Conservation (phyloP, 805 yeast species). For the Pichia membranifaciens region DNA sequence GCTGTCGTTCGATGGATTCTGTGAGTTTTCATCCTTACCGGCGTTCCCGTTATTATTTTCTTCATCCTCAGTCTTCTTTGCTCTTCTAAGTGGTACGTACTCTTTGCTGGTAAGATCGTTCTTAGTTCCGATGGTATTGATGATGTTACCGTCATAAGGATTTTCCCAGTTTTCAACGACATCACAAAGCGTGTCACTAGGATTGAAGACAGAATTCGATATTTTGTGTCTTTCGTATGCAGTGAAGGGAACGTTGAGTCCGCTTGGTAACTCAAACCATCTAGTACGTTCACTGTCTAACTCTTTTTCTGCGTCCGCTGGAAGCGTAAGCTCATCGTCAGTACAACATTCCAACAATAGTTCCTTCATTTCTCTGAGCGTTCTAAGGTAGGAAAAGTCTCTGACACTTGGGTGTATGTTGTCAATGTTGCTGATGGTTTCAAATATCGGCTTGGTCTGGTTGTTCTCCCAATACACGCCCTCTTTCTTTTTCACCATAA, state of each 20-base stretch:
- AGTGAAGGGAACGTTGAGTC: conserved; percentile 57
- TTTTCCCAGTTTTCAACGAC: conserved; percentile 30
- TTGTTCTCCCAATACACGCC: conserved; percentile 25
- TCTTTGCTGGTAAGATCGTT: conserved; percentile 43
- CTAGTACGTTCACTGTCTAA: conserved; percentile 30
- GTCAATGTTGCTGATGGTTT: conserved; percentile 17
- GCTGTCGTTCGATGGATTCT: background rate
- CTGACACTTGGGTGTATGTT: conserved; percentile 44
- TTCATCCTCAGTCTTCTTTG: conserved; percentile 36
- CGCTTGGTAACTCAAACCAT: conserved; percentile 71
- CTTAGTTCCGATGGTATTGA: conserved; percentile 22
- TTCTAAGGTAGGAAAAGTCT: conserved; percentile 48
- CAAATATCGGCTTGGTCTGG: conserved; percentile 23
- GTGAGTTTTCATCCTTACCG: background rate
- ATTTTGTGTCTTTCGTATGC: conserved; percentile 51
- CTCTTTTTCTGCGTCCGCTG: conserved; percentile 26
- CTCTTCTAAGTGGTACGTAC: conserved; percentile 68
- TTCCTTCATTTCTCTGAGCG: conserved; percentile 73
- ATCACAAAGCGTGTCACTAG: conserved; percentile 32
- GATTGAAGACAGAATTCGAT: conserved; percentile 71
- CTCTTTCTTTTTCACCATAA: conserved; percentile 45
- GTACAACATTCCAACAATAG: conserved; percentile 46
- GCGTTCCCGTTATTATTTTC: conserved; percentile 13
- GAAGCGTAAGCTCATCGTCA: conserved; percentile 20
- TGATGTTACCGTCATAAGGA: conserved; percentile 51